A percentile compares a stretch with the other conserved stretches of the same genome.
phyloP scores from a whole-genome alignment of 2,329 filamentous ascomycete species.

The Colletotrichum musae region DNA sequence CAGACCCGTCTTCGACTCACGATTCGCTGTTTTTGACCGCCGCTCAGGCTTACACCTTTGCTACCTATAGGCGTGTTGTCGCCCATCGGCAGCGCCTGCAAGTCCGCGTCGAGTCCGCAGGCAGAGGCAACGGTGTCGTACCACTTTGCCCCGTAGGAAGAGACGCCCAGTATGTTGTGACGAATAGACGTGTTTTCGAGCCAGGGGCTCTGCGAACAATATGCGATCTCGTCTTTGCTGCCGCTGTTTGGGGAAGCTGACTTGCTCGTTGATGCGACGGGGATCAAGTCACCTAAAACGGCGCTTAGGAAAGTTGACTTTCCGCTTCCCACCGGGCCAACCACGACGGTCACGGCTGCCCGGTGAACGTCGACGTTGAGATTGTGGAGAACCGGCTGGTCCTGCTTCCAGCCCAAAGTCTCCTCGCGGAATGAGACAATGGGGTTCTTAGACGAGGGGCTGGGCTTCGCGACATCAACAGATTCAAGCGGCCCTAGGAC shows the following conservation, averaged over 20 bases:
- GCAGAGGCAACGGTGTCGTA: slow-evolving; percentile 12
- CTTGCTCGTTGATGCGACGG: not conserved
- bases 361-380: not conserved
- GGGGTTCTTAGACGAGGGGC: not conserved
- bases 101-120: slow-evolving; percentile 25
- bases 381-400: slow-evolving; percentile 1
- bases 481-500: not conserved
- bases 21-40: slow-evolving; percentile 33
- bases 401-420: slow-evolving; percentile 27
- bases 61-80: slow-evolving; percentile 20
- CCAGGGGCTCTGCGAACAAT: slow-evolving; percentile 31
- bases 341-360: slow-evolving; percentile 17
- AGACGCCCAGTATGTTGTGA: slow-evolving; percentile 25
- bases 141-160: slow-evolving; percentile 17
- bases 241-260: too few relatives aligned
- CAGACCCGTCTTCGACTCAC: slow-evolving; percentile 17
- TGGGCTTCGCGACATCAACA: too few relatives aligned
- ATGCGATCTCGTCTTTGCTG: slow-evolving; percentile 11
- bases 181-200: slow-evolving; percentile 27
- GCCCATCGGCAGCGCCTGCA: not conserved
- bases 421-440: not conserved
- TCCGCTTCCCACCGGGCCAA: slow-evolving; percentile 37
- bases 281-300: slow-evolving; percentile 26
- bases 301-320: slow-evolving; percentile 32
- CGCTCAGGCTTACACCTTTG: slow-evolving; percentile 20